phyloP scores from a whole-genome alignment of 305 asterid genomes.

The Coffea humblotiana region DNA sequence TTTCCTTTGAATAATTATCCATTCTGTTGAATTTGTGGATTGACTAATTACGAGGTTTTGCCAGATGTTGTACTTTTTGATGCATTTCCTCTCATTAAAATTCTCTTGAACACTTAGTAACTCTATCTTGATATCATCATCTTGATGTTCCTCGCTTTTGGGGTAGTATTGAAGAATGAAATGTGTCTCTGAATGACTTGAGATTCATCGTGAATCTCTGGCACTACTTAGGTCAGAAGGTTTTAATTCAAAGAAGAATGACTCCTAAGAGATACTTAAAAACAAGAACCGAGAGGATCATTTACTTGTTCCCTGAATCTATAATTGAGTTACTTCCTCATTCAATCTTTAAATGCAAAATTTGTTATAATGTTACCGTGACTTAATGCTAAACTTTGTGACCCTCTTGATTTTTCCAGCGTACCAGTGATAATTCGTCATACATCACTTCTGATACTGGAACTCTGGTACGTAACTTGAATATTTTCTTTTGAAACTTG shows the following conservation, averaged over 20 bases:
- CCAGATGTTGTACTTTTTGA: not conserved
- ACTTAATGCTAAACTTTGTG: constrained; percentile 20
- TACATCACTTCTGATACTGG: constrained; percentile 84
- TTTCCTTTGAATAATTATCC: constrained; percentile 7
- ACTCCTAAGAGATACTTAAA: not conserved
- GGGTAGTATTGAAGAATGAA: not conserved
- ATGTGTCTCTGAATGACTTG: not conserved
- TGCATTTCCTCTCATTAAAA: not conserved
- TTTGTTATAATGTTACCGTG: constrained; percentile 10
- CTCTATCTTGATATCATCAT: not conserved
- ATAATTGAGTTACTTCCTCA: not conserved
- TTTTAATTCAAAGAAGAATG: not conserved
- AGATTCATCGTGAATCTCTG: not conserved
- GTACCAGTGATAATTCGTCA: constrained; percentile 61
- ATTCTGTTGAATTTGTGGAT: not conserved
- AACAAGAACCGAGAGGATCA: not conserved
- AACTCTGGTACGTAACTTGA: constrained; percentile 62
- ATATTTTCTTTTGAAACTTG: constrained; percentile 7
- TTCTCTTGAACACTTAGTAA: no score
- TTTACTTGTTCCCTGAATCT: not conserved
- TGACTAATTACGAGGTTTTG: not conserved
- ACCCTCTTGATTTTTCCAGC: constrained; percentile 54
- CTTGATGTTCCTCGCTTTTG: not conserved
- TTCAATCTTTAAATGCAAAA: not conserved
- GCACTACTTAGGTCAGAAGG: not conserved